Percentiles rank a stretch among this genome's conserved stretches.
Conservation (phyloP, 805 yeast species). For the Cyberlindnera bimundalis region DNA sequence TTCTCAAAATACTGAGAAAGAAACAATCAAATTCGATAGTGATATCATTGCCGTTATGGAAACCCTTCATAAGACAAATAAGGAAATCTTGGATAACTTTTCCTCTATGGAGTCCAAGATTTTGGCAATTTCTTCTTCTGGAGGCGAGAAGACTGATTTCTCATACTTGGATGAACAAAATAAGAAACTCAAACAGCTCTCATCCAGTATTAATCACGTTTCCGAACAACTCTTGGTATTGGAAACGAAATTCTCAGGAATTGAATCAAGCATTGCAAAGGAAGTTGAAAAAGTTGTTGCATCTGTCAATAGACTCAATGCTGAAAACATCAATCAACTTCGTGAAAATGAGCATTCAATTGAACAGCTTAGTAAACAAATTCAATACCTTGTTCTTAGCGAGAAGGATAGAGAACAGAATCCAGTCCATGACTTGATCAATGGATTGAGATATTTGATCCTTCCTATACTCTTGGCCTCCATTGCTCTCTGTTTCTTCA, state of each 20-base stretch:
- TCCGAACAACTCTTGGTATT: not conserved
- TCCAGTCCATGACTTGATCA: slow-evolving; percentile 24
- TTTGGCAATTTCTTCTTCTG: slow-evolving; percentile 13
- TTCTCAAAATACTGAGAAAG: not conserved
- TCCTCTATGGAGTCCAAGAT: slow-evolving; percentile 19
- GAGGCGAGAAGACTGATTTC: slow-evolving; percentile 17
- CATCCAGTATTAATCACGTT: not conserved
- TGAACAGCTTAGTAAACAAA: slow-evolving; percentile 18
- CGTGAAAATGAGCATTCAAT: slow-evolving; percentile 25
- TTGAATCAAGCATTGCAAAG: slow-evolving; percentile 5
- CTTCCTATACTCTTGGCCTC: slow-evolving; percentile 25
- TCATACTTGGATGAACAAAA: slow-evolving; percentile 22
- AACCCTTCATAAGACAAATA: slow-evolving; percentile 19
- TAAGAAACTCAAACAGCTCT: slow-evolving; percentile 13
- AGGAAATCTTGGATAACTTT: slow-evolving; percentile 17
- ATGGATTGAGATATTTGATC: slow-evolving; percentile 27
- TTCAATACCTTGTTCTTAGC: slow-evolving; percentile 21
- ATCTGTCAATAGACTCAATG: slow-evolving; percentile 19
- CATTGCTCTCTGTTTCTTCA: slow-evolving; percentile 40
- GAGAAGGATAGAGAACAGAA: slow-evolving; percentile 25
- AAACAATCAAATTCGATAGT: slow-evolving; percentile 10
- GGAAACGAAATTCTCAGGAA: not conserved
- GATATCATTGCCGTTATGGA: slow-evolving; percentile 11
- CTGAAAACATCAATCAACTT: slow-evolving; percentile 23
- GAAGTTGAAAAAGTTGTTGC: slow-evolving; percentile 8